Evolutionary conservation across 805 yeast species (phyloP).

Genomic region (Saturnispora halmiae): DNA sequence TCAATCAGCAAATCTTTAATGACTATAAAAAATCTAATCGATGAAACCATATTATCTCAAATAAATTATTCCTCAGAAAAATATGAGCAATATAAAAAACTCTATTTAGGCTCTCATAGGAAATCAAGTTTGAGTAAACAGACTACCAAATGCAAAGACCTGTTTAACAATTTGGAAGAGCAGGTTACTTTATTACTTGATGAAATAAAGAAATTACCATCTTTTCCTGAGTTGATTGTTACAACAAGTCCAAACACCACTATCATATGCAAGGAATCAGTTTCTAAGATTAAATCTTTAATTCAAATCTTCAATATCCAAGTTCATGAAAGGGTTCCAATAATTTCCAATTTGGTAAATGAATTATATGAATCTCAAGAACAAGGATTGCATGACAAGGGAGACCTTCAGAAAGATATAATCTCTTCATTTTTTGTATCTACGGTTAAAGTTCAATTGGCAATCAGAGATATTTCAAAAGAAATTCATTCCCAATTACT

Average conservation of each 20-base stretch:
- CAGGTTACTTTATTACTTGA: constrained; percentile 18
- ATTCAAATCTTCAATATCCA: constrained; percentile 20
- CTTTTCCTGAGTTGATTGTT: constrained; percentile 25
- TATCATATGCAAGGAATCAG: constrained; percentile 19
- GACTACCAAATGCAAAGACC: constrained; percentile 17
- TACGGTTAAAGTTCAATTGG: constrained; percentile 32
- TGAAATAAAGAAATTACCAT: constrained; percentile 21
- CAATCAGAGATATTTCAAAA: constrained; percentile 28
- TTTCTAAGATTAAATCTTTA: constrained; percentile 19
- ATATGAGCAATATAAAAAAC: constrained; percentile 35
- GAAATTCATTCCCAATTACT: constrained; percentile 27
- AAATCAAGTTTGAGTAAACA: constrained; percentile 12
- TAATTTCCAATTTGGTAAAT: constrained; percentile 28
- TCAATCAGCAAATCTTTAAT: constrained; percentile 19
- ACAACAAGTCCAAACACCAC: constrained; percentile 25
- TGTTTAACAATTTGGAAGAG: constrained; percentile 19
- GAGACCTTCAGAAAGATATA: constrained; percentile 27
- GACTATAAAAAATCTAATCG: constrained; percentile 29
- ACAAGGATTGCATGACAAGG: constrained; percentile 28
- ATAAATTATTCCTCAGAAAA: constrained; percentile 31
- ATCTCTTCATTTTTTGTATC: constrained; percentile 28
- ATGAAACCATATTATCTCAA: constrained; percentile 29
- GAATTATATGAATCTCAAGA: constrained; percentile 31
- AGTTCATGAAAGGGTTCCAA: constrained; percentile 20
- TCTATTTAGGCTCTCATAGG: constrained; percentile 22